Percentiles rank a stretch among this genome's conserved stretches.
Evolutionary conservation across 2,329 filamentous ascomycete genomes (phyloP).

Genomic region (Colletotrichum magnum): DNA sequence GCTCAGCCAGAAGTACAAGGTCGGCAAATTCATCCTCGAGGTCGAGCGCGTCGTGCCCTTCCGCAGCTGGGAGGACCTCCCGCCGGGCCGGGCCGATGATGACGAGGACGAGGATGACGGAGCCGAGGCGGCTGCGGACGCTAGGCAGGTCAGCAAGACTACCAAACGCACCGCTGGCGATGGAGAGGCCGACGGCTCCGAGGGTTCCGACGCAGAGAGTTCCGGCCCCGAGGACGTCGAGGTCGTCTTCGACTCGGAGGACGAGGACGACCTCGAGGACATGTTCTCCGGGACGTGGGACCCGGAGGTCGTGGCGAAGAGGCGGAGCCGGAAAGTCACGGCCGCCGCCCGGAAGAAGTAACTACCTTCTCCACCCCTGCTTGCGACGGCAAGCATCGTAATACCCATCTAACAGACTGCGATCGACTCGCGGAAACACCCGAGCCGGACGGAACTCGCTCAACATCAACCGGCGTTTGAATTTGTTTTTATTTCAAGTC

Average conservation of each 20-base stretch:
- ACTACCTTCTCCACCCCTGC: background rate
- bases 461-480: constrained; percentile 15
- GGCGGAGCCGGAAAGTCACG: constrained; percentile 56
- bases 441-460: background rate
- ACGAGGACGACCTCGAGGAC: constrained; percentile 78
- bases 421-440: background rate
- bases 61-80: constrained; percentile 67
- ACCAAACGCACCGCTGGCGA: constrained; percentile 35
- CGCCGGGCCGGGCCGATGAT: constrained; percentile 8
- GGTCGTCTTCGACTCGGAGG: constrained; percentile 72
- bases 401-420: background rate
- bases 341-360: constrained; percentile 38
- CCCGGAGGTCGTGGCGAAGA: constrained; percentile 62
- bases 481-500: background rate
- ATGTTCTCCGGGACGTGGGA: constrained; percentile 76
- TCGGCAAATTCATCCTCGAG: constrained; percentile 78
- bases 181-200: constrained; percentile 30
- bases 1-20: constrained; percentile 73
- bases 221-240: constrained; percentile 53
- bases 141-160: constrained; percentile 20
- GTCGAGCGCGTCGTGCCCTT: constrained; percentile 68
- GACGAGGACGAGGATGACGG: constrained; percentile 11
- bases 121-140: background rate
- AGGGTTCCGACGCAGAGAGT: constrained; percentile 3
- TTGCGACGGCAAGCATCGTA: too few relatives aligned